These are phyloP conservation scores for Borovskyia barvae DNA, from an alignment of 208 protist species.

Conservation along the genomic window DNA sequence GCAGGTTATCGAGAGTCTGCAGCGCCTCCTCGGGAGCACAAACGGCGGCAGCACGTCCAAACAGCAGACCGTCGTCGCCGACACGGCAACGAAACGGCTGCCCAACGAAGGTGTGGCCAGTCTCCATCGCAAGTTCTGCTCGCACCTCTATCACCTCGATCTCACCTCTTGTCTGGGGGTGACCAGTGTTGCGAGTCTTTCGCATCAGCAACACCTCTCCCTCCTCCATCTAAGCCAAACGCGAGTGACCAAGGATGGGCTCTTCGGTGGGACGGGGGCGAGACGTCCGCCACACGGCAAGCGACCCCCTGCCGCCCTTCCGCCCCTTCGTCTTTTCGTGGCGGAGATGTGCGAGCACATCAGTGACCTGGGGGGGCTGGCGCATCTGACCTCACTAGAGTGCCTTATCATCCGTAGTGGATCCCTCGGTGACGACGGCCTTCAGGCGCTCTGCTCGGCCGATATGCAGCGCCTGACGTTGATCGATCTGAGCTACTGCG, in stretches of 20 bases:
- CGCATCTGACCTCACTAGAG: slow-evolving; percentile 28
- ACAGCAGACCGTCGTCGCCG: not conserved
- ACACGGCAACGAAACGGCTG: not conserved
- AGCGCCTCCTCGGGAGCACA: slow-evolving; percentile 5
- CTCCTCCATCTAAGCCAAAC: slow-evolving; percentile 59
- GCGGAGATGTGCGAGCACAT: slow-evolving; percentile 51
- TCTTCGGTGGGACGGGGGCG: slow-evolving; percentile 8
- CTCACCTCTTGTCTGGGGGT: slow-evolving; percentile 49
- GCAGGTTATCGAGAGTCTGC: slow-evolving; percentile 1
- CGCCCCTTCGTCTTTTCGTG: slow-evolving; percentile 51
- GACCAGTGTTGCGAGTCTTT: slow-evolving; percentile 27
- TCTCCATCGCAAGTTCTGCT: slow-evolving; percentile 26
- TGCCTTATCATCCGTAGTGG: slow-evolving; percentile 60
- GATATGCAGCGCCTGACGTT: slow-evolving; percentile 27
- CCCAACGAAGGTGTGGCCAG: slow-evolving; percentile 2
- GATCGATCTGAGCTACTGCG: slow-evolving; percentile 67
- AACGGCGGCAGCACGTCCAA: too few species aligned
- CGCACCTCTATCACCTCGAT: slow-evolving; percentile 58
- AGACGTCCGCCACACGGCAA: not conserved
- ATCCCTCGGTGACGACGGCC: slow-evolving; percentile 35
- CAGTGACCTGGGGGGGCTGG: slow-evolving; percentile 36
- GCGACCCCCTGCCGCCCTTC: not conserved
- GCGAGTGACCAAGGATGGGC: slow-evolving; percentile 26
- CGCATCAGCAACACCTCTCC: slow-evolving; percentile 33
- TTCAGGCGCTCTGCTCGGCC: slow-evolving; percentile 17